Percentiles rank a stretch among this genome's conserved stretches.
Conservation (phyloP, 768 basidiomycete species). For the Omphalotus guepiniiformis region DNA sequence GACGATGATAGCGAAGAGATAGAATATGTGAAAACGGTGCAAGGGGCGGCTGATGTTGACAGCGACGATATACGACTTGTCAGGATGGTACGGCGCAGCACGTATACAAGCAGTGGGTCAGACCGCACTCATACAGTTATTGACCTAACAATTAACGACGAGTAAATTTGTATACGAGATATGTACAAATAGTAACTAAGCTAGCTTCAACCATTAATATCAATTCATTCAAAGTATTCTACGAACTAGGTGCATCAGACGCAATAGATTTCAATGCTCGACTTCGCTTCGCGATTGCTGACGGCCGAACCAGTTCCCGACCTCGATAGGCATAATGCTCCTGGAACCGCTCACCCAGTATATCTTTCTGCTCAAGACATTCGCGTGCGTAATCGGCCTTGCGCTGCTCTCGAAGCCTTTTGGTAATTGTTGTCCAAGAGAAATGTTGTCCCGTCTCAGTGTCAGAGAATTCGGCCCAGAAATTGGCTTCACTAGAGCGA, state of each 20-base stretch:
- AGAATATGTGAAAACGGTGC: no score
- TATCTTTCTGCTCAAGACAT: background rate
- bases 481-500: background rate
- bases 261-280: background rate
- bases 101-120: no score
- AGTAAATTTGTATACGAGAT: no score
- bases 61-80: no score
- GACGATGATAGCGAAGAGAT: no score
- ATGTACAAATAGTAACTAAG: no score
- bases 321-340: background rate
- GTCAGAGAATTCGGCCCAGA: constrained; percentile 1
- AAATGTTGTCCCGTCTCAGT: background rate
- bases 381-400: background rate
- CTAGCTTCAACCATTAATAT: background rate
- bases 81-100: no score
- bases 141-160: no score
- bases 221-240: background rate
- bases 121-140: no score
- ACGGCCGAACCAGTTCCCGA: background rate
- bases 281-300: background rate
- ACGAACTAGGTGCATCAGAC: no score
- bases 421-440: background rate
- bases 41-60: no score
- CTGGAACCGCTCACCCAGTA: background rate
- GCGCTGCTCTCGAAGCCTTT: background rate